Evolutionary conservation across 1,284 basidiomycete species (phyloP).

Genomic region (Cryptococcus sp.): DNA sequence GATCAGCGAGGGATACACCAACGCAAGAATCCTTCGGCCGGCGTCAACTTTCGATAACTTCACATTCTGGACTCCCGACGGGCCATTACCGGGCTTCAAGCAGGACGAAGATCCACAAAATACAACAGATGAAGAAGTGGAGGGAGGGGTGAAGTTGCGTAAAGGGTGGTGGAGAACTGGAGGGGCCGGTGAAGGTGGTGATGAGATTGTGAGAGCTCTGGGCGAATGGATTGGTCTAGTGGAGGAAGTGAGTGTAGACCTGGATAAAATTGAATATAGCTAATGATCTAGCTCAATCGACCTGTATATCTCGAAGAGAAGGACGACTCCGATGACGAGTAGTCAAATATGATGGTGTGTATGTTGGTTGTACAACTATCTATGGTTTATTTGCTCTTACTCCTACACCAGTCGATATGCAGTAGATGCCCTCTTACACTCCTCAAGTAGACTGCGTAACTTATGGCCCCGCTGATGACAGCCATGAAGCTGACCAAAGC

Average conservation of each 20-base stretch:
- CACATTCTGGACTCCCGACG: constrained; percentile 42
- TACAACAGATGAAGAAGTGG: background rate
- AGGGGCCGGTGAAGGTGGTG: constrained; percentile 42
- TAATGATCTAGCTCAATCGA: constrained; percentile 19
- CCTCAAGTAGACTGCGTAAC: constrained; percentile 33
- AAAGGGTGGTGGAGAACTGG: constrained; percentile 39
- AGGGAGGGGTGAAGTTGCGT: constrained; percentile 10
- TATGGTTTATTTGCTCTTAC: background rate
- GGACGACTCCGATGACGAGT: constrained; percentile 15
- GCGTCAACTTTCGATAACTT: constrained; percentile 23
- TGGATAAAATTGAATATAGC: background rate
- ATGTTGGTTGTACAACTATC: background rate
- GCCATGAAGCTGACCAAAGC: constrained; percentile 44
- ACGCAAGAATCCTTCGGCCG: constrained; percentile 27
- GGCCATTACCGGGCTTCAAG: constrained; percentile 31
- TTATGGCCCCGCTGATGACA: constrained; percentile 31
- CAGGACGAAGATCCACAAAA: constrained; percentile 10
- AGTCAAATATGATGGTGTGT: background rate
- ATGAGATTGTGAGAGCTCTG: constrained; percentile 42
- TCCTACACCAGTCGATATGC: constrained; percentile 23
- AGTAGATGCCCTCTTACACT: constrained; percentile 37
- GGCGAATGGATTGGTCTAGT: constrained; percentile 41
- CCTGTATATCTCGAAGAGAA: constrained; percentile 26
- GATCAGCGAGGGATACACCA: constrained; percentile 2
- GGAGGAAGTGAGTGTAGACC: constrained; percentile 30